Base-by-base conservation (phyloP, 2,329 filamentous ascomycete genomes). In the Amauroascus verrucosus region DNA sequence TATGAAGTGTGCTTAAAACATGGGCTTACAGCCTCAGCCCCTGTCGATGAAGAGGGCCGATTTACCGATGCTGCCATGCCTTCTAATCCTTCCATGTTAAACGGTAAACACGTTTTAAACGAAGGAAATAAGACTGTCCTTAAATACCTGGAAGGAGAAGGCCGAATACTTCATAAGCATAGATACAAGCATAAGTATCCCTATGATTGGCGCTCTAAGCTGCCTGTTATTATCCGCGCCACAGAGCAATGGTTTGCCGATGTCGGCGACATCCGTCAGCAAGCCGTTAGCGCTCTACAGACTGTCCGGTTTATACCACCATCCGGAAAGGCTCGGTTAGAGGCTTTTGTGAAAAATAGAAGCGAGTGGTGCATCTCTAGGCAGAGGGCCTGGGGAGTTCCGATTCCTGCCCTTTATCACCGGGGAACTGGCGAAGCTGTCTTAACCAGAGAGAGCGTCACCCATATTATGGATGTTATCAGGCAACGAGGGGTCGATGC, bases 201-300 rank as follows among this genome's bases (percentile, higher is more conserved):
- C 0, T 95, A 97, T 61, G 93, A 98, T 70, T 98, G 93, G 93
- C 80, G 93, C 51, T 95, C 91, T 0, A 98, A 97, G 70, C 78
- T 86, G 60, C 93, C 93, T 1, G 84, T 98, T 48, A 88, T 98
- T 56, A 81, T 94, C 32, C 77, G 93, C 59, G 91, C 93, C 2
- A 98, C 94, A 0, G 88, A 90, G 35, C 93, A 98, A 70, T 98
- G 93, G 93, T 98, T 98, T 65, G 89, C 93, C 9, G 88, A 97
- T 67, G 88, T 96, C 1, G 88, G 78, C 13, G 80, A 77, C 48
- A 91, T 97, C 68, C 94, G 94, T 62, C 74, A 80, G 1, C 75
- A 80, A 30, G 87, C 90, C 0, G 72, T 95, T 22, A 68, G 76
- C 14, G 80, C 88, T 7, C 73, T 98, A 9, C 72, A 82, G 0